Conservation (phyloP, 192 early-diverging fungal genomes). For the Backusella parvicylindrica region DNA sequence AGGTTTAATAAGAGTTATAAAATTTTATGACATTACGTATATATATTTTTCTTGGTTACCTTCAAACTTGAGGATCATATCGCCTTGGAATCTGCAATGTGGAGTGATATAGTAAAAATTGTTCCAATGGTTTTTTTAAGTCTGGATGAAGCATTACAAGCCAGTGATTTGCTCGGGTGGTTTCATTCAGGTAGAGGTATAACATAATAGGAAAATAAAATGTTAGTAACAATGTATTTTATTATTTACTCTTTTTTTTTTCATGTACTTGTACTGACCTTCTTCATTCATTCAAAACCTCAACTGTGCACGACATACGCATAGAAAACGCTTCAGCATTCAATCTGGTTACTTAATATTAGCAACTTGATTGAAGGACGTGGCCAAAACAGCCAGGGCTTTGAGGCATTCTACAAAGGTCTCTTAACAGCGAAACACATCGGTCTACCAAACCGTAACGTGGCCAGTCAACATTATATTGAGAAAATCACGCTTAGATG, state of each 20-base stretch:
- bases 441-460: constrained; percentile 9
- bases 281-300: no score
- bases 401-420: constrained; percentile 7
- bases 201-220: no score
- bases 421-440: constrained; percentile 7
- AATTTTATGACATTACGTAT: constrained; percentile 1
- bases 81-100: not conserved
- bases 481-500: constrained; percentile 6
- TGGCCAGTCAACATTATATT: not conserved
- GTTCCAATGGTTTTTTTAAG: constrained; percentile 3
- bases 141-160: not conserved
- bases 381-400: not conserved
- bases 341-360: not conserved
- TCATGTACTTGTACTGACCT: no score
- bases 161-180: no score
- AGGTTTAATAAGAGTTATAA: constrained; percentile 2
- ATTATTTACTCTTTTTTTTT: no score
- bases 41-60: not conserved
- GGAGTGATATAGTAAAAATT: not conserved
- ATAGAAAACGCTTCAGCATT: not conserved
- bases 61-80: constrained; percentile 3
- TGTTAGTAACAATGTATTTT: no score
- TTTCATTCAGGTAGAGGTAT: no score
- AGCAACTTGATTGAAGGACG: constrained; percentile 1
- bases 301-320: no score